These are phyloP conservation scores for Daedaleopsis sinensis DNA, from an alignment of 768 basidiomycete genomes.

Conservation along the genomic window DNA sequence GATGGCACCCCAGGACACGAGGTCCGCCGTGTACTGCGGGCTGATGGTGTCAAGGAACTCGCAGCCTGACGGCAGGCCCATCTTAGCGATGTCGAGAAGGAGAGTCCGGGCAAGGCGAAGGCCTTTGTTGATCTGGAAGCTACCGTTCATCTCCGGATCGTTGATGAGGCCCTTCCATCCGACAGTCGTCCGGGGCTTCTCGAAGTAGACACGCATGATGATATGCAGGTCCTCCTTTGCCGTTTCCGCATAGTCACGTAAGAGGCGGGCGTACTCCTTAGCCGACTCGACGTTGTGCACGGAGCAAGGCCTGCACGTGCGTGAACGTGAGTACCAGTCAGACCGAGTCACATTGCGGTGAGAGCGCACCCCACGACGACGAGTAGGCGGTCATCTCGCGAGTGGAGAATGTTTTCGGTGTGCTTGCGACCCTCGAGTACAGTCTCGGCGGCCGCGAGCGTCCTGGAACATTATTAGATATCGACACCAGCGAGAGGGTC, in stretches of 20 bases:
- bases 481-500: neutral
- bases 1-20: slow-evolving; percentile 95
- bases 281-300: slow-evolving; percentile 90
- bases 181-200: slow-evolving; percentile 93
- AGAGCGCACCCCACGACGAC: slow-evolving; percentile 83
- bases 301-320: slow-evolving; percentile 76
- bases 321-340: slow-evolving; percentile 3
- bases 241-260: slow-evolving; percentile 78
- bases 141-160: slow-evolving; percentile 91
- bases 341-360: neutral
- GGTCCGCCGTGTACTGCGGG: slow-evolving; percentile 92
- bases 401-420: slow-evolving; percentile 78
- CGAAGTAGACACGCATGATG: slow-evolving; percentile 98
- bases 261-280: slow-evolving; percentile 80
- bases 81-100: slow-evolving; percentile 84
- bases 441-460: slow-evolving; percentile 81
- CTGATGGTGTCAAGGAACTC: slow-evolving; percentile 87
- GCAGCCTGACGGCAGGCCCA: slow-evolving; percentile 94
- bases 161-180: slow-evolving; percentile 99
- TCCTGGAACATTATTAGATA: slow-evolving; percentile 43
- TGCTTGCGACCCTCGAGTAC: slow-evolving; percentile 83
- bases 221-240: slow-evolving; percentile 89
- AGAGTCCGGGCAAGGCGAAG: slow-evolving; percentile 85
- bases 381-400: slow-evolving; percentile 89
- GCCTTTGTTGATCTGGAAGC: slow-evolving; percentile 96